phyloP scores from a whole-genome alignment of 306 rosid genomes.

The Hippophae tibetana region DNA sequence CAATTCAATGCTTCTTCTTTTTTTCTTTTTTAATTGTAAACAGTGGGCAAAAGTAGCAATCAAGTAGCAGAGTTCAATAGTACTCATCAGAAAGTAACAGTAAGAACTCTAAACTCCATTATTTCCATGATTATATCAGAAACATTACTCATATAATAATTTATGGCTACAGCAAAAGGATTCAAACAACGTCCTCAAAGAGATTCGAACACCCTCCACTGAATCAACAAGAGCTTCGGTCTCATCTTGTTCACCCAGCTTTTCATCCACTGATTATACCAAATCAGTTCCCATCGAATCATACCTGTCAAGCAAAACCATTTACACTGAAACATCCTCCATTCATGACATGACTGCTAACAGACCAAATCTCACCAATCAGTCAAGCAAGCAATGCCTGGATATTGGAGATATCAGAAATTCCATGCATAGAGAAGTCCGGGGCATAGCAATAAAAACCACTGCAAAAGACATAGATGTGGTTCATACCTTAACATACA shows the following conservation, averaged over 20 bases:
- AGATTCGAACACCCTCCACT: conserved; percentile 49
- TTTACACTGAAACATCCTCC: conserved; percentile 14
- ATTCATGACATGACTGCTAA: conserved; percentile 24
- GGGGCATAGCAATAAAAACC: conserved; percentile 44
- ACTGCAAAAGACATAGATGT: conserved; percentile 26
- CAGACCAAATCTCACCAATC: conserved; percentile 15
- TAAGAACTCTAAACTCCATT: conserved; percentile 24
- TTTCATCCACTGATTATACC: conserved; percentile 58
- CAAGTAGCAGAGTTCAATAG: conserved; percentile 24
- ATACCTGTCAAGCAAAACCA: conserved; percentile 21
- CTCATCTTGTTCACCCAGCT: conserved; percentile 66
- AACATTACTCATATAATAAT: neutral
- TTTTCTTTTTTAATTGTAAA: conserved; percentile 1
- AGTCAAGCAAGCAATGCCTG: conserved; percentile 20
- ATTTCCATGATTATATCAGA: conserved; percentile 1
- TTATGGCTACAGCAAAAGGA: conserved; percentile 41
- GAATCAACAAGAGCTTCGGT: conserved; percentile 56
- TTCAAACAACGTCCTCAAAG: conserved; percentile 28
- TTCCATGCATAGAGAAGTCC: conserved; percentile 46
- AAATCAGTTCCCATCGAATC: conserved; percentile 42
- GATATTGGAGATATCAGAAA: conserved; percentile 43
- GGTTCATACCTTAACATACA: conserved; percentile 37
- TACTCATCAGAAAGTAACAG: conserved; percentile 28
- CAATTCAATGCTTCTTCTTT: too few species aligned
- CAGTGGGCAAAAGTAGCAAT: conserved; percentile 33